These are phyloP conservation scores for Aspergillus terreus DNA, from an alignment of 2,329 filamentous ascomycete species.

Conservation along the genomic window DNA sequence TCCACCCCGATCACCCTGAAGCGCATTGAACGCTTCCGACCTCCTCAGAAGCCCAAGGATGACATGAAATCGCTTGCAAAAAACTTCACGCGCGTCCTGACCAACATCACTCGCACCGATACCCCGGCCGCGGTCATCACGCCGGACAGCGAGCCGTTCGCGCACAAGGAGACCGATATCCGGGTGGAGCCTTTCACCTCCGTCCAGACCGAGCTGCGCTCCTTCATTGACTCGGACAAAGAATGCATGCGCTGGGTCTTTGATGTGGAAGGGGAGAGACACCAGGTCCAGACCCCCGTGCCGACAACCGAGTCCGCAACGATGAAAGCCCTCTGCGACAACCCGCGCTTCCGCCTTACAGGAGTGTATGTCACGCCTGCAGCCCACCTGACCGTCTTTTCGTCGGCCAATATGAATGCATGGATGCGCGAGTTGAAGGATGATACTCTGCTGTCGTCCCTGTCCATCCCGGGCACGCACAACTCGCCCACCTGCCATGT, in stretches of 20 bases:
- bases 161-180: conserved; percentile 60
- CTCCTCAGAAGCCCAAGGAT: conserved; percentile 39
- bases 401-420: conserved; percentile 62
- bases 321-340: conserved; percentile 55
- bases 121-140: conserved; percentile 43
- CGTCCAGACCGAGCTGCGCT: conserved; percentile 58
- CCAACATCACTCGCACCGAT: conserved; percentile 40
- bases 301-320: conserved; percentile 57
- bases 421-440: conserved; percentile 82
- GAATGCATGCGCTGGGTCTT: conserved; percentile 75
- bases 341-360: conserved; percentile 57
- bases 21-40: conserved; percentile 69
- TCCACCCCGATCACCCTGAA: conserved; percentile 68
- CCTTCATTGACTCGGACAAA: conserved; percentile 53
- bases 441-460: conserved; percentile 67
- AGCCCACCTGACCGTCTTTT: conserved; percentile 61
- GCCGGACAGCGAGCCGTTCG: conserved; percentile 57
- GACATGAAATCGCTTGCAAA: conserved; percentile 42
- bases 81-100: conserved; percentile 44
- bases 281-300: conserved; percentile 70
- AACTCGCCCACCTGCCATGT: conserved; percentile 84
- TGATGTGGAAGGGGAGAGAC: conserved; percentile 58
- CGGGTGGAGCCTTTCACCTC: conserved; percentile 66
- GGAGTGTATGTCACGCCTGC: conserved; percentile 60
- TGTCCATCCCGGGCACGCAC: conserved; percentile 93